Evolutionary conservation across 345 rosid species (phyloP).

Genomic region (Citrus inodora): DNA sequence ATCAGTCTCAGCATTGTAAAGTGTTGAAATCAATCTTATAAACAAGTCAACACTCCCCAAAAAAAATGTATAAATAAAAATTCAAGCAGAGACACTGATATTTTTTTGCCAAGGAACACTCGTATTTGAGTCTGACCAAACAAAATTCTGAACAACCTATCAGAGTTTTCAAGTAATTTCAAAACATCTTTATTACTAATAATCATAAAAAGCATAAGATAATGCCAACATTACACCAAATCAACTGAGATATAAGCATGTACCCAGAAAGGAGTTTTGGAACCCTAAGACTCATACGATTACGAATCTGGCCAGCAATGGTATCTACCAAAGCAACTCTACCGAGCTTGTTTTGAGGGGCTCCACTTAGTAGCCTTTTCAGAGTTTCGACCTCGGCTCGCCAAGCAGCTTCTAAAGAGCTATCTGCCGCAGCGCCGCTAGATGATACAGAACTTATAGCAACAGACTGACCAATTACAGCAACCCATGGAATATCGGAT

Average conservation of each 20-base stretch:
- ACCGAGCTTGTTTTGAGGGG: conserved; percentile 91
- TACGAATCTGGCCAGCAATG: conserved; percentile 88
- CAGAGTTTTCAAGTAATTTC: not conserved
- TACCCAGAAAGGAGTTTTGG: conserved; percentile 97
- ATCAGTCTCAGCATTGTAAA: not conserved
- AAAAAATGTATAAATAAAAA: not conserved
- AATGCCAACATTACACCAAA: too few species aligned
- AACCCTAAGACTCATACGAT: conserved; percentile 87
- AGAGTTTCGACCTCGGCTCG: conserved; percentile 95
- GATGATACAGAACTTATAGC: conserved; percentile 86
- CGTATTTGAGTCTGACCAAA: not conserved
- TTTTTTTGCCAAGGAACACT: not conserved
- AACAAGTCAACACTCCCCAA: not conserved
- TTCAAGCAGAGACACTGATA: not conserved
- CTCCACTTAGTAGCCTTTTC: conserved; percentile 73
- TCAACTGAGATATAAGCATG: conserved; percentile 12
- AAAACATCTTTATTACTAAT: not conserved
- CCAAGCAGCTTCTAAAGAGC: conserved; percentile 99
- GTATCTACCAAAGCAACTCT: conserved; percentile 89
- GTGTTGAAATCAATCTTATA: not conserved
- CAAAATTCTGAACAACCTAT: not conserved
- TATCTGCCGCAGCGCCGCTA: conserved; percentile 64
- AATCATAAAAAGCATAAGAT: not conserved
- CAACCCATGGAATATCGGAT: conserved; percentile 95
- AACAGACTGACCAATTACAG: conserved; percentile 95